Percentiles rank a stretch among this genome's conserved stretches.
Evolutionary conservation across 148 eudicot species (phyloP).

Genomic region (Vaccinium myrtillus): DNA sequence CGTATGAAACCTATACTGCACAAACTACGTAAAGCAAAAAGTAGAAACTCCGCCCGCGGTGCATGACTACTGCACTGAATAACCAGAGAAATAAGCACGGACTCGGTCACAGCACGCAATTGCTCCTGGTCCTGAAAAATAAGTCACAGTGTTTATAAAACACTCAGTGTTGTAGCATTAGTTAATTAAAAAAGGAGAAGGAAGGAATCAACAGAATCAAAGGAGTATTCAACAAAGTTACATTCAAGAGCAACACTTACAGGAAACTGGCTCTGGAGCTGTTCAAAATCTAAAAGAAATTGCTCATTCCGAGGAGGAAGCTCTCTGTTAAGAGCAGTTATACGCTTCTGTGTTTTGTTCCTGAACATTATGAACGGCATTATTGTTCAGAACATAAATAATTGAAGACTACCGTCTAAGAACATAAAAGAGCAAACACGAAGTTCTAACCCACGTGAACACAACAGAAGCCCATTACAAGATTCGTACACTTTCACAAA

Average conservation of each 20-base stretch:
- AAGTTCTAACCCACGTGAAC: background rate
- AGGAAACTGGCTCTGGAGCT: conserved; percentile 69
- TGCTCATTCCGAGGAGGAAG: conserved; percentile 92
- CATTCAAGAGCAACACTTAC: conserved; percentile 43
- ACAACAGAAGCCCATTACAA: background rate
- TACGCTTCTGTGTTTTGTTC: conserved; percentile 92
- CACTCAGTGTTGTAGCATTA: background rate
- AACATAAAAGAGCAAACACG: background rate
- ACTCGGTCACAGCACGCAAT: conserved; percentile 68
- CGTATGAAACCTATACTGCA: conserved; percentile 65
- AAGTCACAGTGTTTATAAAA: conserved; percentile 3
- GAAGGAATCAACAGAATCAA: conserved; percentile 8
- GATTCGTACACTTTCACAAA: background rate
- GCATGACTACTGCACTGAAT: conserved; percentile 85
- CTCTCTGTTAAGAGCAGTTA: conserved; percentile 76
- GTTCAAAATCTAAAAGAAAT: conserved; percentile 84
- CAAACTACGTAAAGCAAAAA: conserved; percentile 81
- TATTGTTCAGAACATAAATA: conserved; percentile 17
- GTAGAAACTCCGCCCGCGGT: conserved; percentile 89
- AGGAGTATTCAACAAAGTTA: background rate
- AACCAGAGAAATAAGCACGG: conserved; percentile 79
- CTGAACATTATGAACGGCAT: conserved; percentile 40
- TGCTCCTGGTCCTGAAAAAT: conserved; percentile 85
- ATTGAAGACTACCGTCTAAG: background rate
- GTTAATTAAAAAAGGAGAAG: background rate